Conservation (phyloP, 495 filamentous ascomycete species). For the Amorphotheca resinae region DNA sequence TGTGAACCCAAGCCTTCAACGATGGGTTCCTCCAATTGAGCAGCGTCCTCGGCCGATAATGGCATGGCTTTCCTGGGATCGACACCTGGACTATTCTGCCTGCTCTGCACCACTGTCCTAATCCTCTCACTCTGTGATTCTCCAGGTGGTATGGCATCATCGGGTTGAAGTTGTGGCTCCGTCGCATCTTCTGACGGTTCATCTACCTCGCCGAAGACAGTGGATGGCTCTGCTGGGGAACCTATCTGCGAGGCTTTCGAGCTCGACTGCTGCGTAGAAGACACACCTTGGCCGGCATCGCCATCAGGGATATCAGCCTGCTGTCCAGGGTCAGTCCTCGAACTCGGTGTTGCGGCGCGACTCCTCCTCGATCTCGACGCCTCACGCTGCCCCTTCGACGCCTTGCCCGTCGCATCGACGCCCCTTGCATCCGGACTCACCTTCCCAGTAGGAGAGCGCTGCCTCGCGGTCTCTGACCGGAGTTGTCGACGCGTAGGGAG, state of each 20-base stretch:
- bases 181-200: conserved; percentile 14
- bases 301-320: conserved; percentile 7
- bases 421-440: conserved; percentile 18
- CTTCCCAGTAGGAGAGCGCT: conserved; percentile 18
- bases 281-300: conserved; percentile 9
- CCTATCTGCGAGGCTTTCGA: conserved; percentile 20
- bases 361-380: conserved; percentile 16
- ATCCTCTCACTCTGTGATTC: conserved; percentile 15
- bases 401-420: conserved; percentile 18
- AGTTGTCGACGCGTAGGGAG: conserved; percentile 46
- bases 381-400: conserved; percentile 16
- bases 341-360: conserved; percentile 12
- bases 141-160: conserved; percentile 42
- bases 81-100: conserved; percentile 19
- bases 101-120: conserved; percentile 13
- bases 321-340: conserved; percentile 8
- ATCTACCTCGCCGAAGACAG: conserved; percentile 11
- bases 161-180: conserved; percentile 1
- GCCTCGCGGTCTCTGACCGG: conserved; percentile 28
- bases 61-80: conserved; percentile 17
- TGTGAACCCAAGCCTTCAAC: conserved; percentile 12
- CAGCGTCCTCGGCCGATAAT: conserved; percentile 18
- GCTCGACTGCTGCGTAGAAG: conserved; percentile 12
- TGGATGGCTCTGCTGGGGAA: conserved; percentile 9
- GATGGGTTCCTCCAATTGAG: conserved; percentile 10